phyloP scores from a whole-genome alignment of 108 stramenopile genomes.

The Pseudonitzschia multistriata region DNA sequence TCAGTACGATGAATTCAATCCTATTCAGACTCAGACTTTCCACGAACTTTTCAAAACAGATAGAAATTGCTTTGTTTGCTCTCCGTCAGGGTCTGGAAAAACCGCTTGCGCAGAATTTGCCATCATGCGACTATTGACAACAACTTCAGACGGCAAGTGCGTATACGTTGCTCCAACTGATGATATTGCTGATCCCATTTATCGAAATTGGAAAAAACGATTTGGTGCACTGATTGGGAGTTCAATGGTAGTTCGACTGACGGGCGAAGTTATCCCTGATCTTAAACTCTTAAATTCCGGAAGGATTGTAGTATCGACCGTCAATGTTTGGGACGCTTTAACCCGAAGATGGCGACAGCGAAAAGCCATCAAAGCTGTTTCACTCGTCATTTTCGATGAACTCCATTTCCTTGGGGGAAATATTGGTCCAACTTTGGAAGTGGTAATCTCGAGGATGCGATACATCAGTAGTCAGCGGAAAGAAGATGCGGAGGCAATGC shows the following conservation, averaged over 20 bases:
- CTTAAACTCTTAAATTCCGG: constrained; percentile 70
- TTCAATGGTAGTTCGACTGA: constrained; percentile 69
- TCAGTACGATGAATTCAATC: constrained; percentile 87
- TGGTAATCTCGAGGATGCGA: constrained; percentile 95
- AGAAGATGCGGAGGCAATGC: constrained; percentile 46
- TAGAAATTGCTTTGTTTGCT: constrained; percentile 91
- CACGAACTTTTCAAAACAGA: constrained; percentile 92
- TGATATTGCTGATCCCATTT: constrained; percentile 74
- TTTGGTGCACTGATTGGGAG: constrained; percentile 78
- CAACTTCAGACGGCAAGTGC: constrained; percentile 72
- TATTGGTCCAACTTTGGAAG: constrained; percentile 89
- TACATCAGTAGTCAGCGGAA: constrained; percentile 81
- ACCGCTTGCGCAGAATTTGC: constrained; percentile 92
- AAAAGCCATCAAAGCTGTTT: constrained; percentile 87
- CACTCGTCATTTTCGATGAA: constrained; percentile 94
- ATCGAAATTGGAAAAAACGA: constrained; percentile 65
- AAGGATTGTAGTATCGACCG: constrained; percentile 82
- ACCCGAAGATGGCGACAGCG: constrained; percentile 95
- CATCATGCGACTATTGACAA: constrained; percentile 87
- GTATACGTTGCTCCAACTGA: constrained; percentile 93
- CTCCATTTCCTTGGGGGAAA: constrained; percentile 94
- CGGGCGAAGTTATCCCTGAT: constrained; percentile 91
- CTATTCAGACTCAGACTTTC: constrained; percentile 98
- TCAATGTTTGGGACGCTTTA: constrained; percentile 90
- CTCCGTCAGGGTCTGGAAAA: constrained; percentile 94